These are phyloP conservation scores for Arthroderma sp. DNA, from an alignment of 2,329 filamentous ascomycete genomes.

Conservation along the genomic window DNA sequence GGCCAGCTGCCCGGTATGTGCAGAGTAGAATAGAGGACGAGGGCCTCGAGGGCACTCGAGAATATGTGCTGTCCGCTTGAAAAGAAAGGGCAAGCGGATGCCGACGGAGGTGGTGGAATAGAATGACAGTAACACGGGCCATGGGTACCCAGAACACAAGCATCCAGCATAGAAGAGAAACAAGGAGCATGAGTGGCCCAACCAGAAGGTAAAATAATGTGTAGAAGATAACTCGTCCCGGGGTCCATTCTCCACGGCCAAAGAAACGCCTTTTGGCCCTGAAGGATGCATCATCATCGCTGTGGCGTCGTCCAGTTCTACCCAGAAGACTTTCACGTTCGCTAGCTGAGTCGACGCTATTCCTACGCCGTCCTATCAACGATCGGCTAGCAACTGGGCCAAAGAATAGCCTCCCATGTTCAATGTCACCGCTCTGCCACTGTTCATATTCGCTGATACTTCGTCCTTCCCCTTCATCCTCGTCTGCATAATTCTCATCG, in stretches of 20 bases:
- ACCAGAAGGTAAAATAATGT: conserved; percentile 89
- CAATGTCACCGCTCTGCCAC: conserved; percentile 94
- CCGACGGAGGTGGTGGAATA: conserved; percentile 81
- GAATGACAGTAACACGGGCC: conserved; percentile 82
- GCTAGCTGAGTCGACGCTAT: conserved; percentile 76
- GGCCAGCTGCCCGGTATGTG: conserved; percentile 88
- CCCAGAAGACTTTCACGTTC: conserved; percentile 86
- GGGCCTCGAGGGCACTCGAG: conserved; percentile 55
- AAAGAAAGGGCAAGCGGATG: conserved; percentile 90
- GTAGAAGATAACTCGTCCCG: conserved; percentile 92
- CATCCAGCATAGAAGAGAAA: conserved; percentile 86
- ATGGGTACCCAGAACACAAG: conserved; percentile 97
- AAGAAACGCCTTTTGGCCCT: conserved; percentile 72
- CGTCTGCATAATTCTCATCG: conserved; percentile 85
- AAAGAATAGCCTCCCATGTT: conserved; percentile 92
- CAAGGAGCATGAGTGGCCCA: conserved; percentile 70
- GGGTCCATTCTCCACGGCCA: conserved; percentile 88
- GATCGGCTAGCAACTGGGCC: conserved; percentile 65
- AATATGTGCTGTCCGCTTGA: conserved; percentile 67
- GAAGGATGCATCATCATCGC: conserved; percentile 27
- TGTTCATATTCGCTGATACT: conserved; percentile 98
- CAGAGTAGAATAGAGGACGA: conserved; percentile 83
- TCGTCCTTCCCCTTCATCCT: conserved; percentile 88
- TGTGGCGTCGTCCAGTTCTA: conserved; percentile 41
- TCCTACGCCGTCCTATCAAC: conserved; percentile 70